A percentile compares a stretch with the other conserved stretches of the same genome.
phyloP scores from a whole-genome alignment of 208 protist genomes.

The Balamuthia mandrillaris region DNA sequence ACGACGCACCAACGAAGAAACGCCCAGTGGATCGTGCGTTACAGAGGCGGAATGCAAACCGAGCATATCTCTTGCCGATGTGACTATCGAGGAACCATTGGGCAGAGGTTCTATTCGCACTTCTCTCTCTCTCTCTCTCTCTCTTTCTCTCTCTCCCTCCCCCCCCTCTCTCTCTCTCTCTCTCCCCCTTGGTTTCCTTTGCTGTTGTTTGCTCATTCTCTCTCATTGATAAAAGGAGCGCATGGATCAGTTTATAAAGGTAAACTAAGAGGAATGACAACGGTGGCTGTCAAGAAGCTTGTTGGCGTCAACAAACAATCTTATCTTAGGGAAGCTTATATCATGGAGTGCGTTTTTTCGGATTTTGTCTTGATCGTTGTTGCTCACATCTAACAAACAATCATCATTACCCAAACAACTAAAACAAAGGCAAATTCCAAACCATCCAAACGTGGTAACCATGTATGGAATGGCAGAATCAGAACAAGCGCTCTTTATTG shows the following conservation, averaged over 20 bases:
- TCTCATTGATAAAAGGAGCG: not conserved
- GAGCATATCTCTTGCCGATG: not conserved
- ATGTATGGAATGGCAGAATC: slow-evolving; percentile 15
- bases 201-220: not conserved
- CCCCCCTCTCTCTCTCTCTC: too few species aligned
- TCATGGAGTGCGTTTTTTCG: slow-evolving; percentile 5
- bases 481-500: slow-evolving; percentile 8
- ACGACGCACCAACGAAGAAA: too few species aligned
- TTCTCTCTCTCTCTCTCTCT: too few species aligned
- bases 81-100: not conserved
- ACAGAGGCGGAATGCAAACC: not conserved
- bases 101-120: not conserved
- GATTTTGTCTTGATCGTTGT: too few species aligned
- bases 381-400: too few species aligned
- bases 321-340: slow-evolving; percentile 7
- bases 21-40: too few species aligned
- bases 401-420: too few species aligned
- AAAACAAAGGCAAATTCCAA: slow-evolving; percentile 7
- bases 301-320: slow-evolving; percentile 2
- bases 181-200: not conserved
- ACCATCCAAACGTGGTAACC: slow-evolving; percentile 33
- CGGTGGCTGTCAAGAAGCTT: slow-evolving; percentile 23
- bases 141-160: too few species aligned
- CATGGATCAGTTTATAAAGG: slow-evolving; percentile 12
- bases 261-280: slow-evolving; percentile 16